Conservation (phyloP, 2,329 filamentous ascomycete species). For the Clonostachys rhizophaga region DNA sequence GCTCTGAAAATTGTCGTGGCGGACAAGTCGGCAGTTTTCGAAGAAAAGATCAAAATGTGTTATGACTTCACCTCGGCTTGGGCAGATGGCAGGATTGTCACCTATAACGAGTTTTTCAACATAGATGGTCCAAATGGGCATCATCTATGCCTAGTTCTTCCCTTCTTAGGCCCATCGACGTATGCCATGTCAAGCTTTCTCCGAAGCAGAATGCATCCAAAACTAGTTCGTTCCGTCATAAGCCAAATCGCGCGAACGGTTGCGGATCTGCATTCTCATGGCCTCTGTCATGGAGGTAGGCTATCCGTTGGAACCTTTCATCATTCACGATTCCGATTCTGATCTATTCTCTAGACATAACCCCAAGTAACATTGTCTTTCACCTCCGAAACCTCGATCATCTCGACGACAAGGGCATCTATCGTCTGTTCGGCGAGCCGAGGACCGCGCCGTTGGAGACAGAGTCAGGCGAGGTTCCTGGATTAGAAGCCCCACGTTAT, state of each 20-base stretch:
- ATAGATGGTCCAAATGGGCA: constrained; percentile 15
- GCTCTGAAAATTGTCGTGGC: constrained; percentile 13
- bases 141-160: constrained; percentile 16
- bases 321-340: background rate
- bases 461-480: background rate
- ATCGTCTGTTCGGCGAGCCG: background rate
- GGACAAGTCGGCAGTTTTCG: background rate
- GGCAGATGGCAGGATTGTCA: background rate
- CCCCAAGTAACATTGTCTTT: background rate
- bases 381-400: background rate
- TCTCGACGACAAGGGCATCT: background rate
- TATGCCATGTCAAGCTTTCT: background rate
- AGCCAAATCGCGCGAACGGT: background rate
- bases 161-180: constrained; percentile 14
- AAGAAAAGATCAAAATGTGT: constrained; percentile 18
- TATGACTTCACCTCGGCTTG: constrained; percentile 1
- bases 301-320: background rate
- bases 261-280: background rate
- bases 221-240: too few species aligned
- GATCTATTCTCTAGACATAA: background rate
- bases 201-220: background rate
- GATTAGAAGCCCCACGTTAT: background rate
- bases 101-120: constrained; percentile 12
- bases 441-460: background rate
- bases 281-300: background rate